phyloP scores from a whole-genome alignment of 2,329 filamentous ascomycete species.

The Neophaeococcomyces aloes region DNA sequence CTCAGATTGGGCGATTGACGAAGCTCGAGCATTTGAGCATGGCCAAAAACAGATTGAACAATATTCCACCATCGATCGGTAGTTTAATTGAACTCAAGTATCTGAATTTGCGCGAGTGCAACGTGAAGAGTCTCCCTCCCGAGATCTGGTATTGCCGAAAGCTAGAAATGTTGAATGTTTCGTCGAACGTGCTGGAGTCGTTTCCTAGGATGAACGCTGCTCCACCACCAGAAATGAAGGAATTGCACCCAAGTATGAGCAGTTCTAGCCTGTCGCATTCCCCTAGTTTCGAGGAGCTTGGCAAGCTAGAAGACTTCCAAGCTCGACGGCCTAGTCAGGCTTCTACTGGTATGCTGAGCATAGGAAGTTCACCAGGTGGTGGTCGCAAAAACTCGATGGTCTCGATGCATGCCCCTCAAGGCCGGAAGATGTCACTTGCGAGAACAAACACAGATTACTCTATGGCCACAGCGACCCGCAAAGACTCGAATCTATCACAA shows the following conservation, averaged over 20 bases:
- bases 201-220: constrained; percentile 72
- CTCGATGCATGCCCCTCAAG: constrained; percentile 66
- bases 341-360: constrained; percentile 64
- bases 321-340: constrained; percentile 72
- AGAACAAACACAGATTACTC: constrained; percentile 51
- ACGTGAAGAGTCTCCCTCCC: constrained; percentile 73
- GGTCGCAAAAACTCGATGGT: constrained; percentile 73
- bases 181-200: constrained; percentile 80
- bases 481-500: constrained; percentile 79
- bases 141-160: constrained; percentile 95
- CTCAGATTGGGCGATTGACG: constrained; percentile 70
- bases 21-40: constrained; percentile 88
- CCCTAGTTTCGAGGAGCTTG: constrained; percentile 69
- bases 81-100: constrained; percentile 74
- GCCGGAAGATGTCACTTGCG: constrained; percentile 77
- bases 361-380: constrained; percentile 60
- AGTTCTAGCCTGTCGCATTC: constrained; percentile 46
- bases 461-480: constrained; percentile 52
- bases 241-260: constrained; percentile 37
- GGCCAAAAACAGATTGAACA: constrained; percentile 77
- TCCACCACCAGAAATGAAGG: constrained; percentile 39
- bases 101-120: constrained; percentile 86
- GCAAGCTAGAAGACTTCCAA: constrained; percentile 51
- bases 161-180: constrained; percentile 85
- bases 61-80: constrained; percentile 77